Conservation (phyloP, 208 protist species). For the Acanthamoeba castellanii region DNA sequence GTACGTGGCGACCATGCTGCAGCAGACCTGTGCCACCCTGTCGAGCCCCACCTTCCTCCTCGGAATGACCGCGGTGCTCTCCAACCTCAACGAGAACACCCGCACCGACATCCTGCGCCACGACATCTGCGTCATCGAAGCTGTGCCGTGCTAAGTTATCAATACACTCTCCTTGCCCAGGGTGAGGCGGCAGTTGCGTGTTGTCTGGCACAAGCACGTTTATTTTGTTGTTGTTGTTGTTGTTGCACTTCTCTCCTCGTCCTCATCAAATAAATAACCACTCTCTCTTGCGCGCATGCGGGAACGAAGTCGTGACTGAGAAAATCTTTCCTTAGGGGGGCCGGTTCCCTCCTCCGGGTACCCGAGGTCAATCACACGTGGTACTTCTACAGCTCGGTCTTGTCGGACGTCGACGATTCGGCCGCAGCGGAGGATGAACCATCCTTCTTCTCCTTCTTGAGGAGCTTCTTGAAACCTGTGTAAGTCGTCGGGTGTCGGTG, state of each 20-base stretch:
- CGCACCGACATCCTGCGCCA: neutral
- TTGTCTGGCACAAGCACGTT: no score
- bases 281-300: no score
- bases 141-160: neutral
- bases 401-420: neutral
- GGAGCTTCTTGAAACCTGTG: constrained; percentile 26
- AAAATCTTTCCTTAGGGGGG: neutral
- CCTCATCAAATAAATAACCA: no score
- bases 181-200: no score
- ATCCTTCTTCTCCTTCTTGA: constrained; percentile 23
- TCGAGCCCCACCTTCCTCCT: neutral
- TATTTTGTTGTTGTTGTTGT: no score
- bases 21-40: neutral
- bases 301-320: neutral
- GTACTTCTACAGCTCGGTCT: neutral
- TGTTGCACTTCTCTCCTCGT: no score
- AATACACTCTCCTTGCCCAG: no score
- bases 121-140: neutral
- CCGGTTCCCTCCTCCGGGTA: neutral
- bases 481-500: neutral
- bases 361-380: neutral
- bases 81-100: neutral
- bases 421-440: neutral
- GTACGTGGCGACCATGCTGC: neutral
- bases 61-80: neutral